A percentile compares a stretch with the other conserved stretches of the same genome.
Evolutionary conservation across 495 filamentous ascomycete genomes (phyloP).

Genomic region (Xanthoparmelia taractica): DNA sequence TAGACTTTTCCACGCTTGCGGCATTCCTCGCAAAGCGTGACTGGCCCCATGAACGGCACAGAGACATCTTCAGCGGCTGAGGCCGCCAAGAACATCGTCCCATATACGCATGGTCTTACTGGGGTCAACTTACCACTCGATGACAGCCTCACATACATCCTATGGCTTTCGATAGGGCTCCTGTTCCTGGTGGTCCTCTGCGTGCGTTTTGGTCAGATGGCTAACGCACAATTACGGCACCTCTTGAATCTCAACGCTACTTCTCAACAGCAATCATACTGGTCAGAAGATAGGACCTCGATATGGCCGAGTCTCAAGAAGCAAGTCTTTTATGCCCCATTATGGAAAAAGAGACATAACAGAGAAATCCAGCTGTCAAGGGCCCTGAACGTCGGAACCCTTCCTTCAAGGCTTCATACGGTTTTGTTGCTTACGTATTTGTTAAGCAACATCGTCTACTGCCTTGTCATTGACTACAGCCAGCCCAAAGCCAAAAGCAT

Average conservation of each 20-base stretch:
- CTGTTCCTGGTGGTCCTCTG: constrained; percentile 48
- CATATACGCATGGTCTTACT: constrained; percentile 23
- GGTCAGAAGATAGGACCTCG: constrained; percentile 55
- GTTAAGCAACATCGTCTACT: constrained; percentile 70
- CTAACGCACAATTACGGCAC: constrained; percentile 62
- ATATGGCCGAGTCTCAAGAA: constrained; percentile 70
- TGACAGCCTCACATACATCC: constrained; percentile 13
- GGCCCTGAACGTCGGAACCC: constrained; percentile 80
- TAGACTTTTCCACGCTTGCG: neutral
- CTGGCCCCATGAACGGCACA: neutral
- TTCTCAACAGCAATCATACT: constrained; percentile 47
- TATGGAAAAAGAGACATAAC: constrained; percentile 79
- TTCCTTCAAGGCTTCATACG: constrained; percentile 80
- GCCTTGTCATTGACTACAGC: constrained; percentile 62
- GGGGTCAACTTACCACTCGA: constrained; percentile 25
- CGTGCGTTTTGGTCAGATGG: constrained; percentile 51
- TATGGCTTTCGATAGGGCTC: constrained; percentile 41
- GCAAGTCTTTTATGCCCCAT: constrained; percentile 71
- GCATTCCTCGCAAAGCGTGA: neutral
- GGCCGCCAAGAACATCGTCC: constrained; percentile 8
- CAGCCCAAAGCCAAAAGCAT: constrained; percentile 43
- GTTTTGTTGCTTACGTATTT: constrained; percentile 66
- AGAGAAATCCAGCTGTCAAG: constrained; percentile 76
- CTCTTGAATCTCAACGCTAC: constrained; percentile 54
- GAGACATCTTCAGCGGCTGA: constrained; percentile 5